Evolutionary conservation across 495 filamentous ascomycete species (phyloP).

Genomic region (Penicillium argentinense): DNA sequence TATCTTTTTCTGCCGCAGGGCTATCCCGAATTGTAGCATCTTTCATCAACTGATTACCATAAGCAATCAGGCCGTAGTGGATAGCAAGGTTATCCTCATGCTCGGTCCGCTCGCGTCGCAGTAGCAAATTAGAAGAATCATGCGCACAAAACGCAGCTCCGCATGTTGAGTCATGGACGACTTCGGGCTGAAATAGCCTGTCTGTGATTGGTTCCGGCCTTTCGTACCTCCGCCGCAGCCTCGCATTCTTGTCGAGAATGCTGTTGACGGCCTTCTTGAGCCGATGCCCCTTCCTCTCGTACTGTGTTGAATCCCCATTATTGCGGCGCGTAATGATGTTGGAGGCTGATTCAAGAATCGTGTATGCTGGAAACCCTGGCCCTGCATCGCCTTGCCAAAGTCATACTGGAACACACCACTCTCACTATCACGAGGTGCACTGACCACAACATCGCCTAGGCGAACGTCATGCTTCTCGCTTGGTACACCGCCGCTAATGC

Average conservation of each 20-base stretch:
- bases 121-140: not conserved
- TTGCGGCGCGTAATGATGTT: not conserved
- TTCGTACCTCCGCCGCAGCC: too few relatives aligned
- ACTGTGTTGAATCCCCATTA: not conserved
- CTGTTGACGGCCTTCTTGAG: too few relatives aligned
- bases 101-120: not conserved
- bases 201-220: too few relatives aligned
- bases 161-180: too few relatives aligned
- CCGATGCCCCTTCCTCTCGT: too few relatives aligned
- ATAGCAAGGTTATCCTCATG: not conserved
- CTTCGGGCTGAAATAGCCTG: too few relatives aligned
- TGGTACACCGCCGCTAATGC: constrained; percentile 45
- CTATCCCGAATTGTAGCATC: not conserved
- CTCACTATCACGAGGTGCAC: constrained; percentile 7
- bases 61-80: not conserved
- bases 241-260: too few relatives aligned
- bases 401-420: constrained; percentile 27
- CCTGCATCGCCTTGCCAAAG: not conserved
- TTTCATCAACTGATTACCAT: not conserved
- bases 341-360: not conserved
- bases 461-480: constrained; percentile 22
- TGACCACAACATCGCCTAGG: constrained; percentile 26
- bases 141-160: too few relatives aligned
- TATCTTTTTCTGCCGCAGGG: not conserved
- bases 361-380: not conserved